phyloP scores from a whole-genome alignment of 2,329 filamentous ascomycete species.

The Neofusicoccum cordaticola region DNA sequence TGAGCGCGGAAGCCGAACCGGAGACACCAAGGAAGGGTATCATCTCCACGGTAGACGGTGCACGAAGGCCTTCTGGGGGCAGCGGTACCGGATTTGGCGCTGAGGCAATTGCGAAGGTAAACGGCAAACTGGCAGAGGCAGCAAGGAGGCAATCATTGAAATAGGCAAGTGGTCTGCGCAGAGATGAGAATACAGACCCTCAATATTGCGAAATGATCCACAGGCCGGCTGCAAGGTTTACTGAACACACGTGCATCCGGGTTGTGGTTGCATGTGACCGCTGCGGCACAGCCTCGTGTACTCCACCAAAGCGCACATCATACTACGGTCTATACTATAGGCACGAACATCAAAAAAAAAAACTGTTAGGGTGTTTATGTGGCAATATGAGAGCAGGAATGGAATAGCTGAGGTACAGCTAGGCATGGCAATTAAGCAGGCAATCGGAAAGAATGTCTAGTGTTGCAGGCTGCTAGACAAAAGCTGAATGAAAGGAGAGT shows the following conservation, averaged over 20 bases:
- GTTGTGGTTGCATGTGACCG: too few relatives aligned
- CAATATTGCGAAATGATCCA: neutral
- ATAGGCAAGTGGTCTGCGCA: neutral
- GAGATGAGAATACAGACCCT: neutral
- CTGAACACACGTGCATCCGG: too few relatives aligned
- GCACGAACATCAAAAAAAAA: too few relatives aligned
- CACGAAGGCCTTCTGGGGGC: neutral
- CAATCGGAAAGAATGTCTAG: neutral
- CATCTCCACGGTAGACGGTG: neutral
- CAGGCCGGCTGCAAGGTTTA: too few relatives aligned
- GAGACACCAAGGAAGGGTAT: neutral
- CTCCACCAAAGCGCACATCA: too few relatives aligned
- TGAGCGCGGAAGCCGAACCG: neutral
- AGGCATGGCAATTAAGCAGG: neutral
- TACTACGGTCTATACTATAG: too few relatives aligned
- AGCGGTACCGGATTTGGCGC: neutral
- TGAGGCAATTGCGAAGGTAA: conserved; percentile 3
- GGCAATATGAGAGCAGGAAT: neutral
- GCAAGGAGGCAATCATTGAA: neutral
- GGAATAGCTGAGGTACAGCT: neutral
- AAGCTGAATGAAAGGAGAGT: neutral
- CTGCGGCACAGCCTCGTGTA: too few relatives aligned
- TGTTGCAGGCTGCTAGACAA: neutral
- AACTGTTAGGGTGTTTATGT: too few relatives aligned
- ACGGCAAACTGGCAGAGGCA: conserved; percentile 1